Evolutionary conservation across 164 flowering plant species (phyloP), one percentile per base, ranked within the genome.

Genomic region (Vitis labrusca): DNA sequence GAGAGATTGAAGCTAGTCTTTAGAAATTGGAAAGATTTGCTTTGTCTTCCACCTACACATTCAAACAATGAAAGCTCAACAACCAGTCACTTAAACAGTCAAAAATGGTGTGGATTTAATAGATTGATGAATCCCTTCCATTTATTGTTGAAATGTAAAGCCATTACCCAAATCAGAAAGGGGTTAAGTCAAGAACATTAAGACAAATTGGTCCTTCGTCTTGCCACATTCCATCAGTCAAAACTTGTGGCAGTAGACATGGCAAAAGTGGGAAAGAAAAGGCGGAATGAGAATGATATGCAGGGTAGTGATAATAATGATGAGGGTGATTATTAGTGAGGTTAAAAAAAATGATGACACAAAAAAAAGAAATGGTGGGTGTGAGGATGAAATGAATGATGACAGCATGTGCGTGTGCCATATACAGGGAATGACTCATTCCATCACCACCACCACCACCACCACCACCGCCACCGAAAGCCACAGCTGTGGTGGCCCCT

Each of bases 391-490:
- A 55, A 62, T 27, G 61, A 61, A 67, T 73, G 67, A 67, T 73
- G 61, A 55, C 58, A 54, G 19, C 62, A 61, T 59, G 70, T 60
- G 61, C 50, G 54, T 32, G 49, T 23, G 8, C 27, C 51, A 60
- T 10, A 12, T 5, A 11, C 44, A 37, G 2, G 44, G 44, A 37
- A 7, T 37, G 44, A 59, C 13, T 32, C 10, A 59, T 27, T 57
- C 59, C 44, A 50, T 68, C 68, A 56, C 56, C 57, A 66, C 17
- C 75, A 73, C 56, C 57, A 66, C 17, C 75, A 73, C 71, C 75
- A 23, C 23, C 44, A 49, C 59, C 68, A 56, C 56, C 57, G 61
- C 17, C 75, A 73, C 75, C 75, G 75, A 73, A 73, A 73, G 75
- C 44, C 65, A 59, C 29, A 50, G 50, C 57, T 19, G 50, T 19